These are phyloP conservation scores for Stevia rebaudiana DNA, from an alignment of 140 eudicot species.

Conservation along the genomic window DNA sequence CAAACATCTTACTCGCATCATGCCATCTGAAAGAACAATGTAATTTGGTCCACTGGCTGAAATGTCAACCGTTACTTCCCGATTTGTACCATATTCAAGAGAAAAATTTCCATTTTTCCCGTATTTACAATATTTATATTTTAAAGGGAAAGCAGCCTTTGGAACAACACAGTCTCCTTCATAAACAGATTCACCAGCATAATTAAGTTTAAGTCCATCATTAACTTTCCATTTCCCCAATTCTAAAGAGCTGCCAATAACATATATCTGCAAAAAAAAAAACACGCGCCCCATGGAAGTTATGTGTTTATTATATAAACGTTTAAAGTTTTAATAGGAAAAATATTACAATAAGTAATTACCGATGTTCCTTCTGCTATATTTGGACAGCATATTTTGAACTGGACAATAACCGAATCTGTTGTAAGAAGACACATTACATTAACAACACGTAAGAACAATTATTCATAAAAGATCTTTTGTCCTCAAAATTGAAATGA, in stretches of 20 bases:
- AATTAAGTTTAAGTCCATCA: conserved; percentile 65
- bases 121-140: conserved; percentile 79
- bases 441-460: no score
- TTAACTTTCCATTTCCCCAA: conserved; percentile 81
- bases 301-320: background rate
- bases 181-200: conserved; percentile 86
- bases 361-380: conserved; percentile 71
- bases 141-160: conserved; percentile 73
- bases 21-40: conserved; percentile 76
- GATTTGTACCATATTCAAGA: conserved; percentile 62
- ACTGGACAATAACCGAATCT: conserved; percentile 76
- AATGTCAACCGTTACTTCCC: conserved; percentile 62
- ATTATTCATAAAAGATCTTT: background rate
- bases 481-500: background rate
- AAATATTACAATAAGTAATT: conserved; percentile 32
- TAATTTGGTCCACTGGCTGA: conserved; percentile 61
- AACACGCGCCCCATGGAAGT: background rate
- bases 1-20: conserved; percentile 73
- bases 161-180: conserved; percentile 62
- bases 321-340: background rate
- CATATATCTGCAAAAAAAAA: conserved; percentile 54
- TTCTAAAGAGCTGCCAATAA: conserved; percentile 65
- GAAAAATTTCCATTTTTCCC: conserved; percentile 46
- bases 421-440: conserved; percentile 33
- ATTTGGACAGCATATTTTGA: conserved; percentile 84